Conservation (phyloP, 1,139 yeast species). For the Lodderomyces jiufengensis region DNA sequence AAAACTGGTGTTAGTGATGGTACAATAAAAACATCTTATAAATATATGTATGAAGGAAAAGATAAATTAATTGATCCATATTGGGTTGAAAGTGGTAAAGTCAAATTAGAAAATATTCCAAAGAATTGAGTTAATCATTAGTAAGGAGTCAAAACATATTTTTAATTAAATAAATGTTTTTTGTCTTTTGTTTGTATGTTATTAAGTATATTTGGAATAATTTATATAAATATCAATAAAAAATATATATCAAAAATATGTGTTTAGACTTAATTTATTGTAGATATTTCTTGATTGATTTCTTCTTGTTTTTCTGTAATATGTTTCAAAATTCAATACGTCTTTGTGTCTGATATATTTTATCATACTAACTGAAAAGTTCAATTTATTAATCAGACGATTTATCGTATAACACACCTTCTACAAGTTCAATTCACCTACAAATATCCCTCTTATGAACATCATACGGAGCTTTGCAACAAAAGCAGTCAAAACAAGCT, state of each 20-base stretch:
- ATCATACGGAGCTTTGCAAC: slow-evolving; percentile 10
- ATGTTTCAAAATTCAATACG: too few relatives aligned
- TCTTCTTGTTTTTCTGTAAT: too few relatives aligned
- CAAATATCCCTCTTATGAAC: slow-evolving; percentile 2
- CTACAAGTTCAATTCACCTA: too few relatives aligned
- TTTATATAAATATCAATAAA: not conserved
- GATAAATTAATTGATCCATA: slow-evolving; percentile 75
- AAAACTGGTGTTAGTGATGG: slow-evolving; percentile 98
- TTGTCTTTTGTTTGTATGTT: not conserved
- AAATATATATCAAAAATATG: not conserved
- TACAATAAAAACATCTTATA: slow-evolving; percentile 89
- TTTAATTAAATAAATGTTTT: too few relatives aligned
- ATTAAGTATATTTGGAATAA: not conserved
- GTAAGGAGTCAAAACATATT: too few relatives aligned
- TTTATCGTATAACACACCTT: too few relatives aligned
- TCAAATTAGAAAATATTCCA: slow-evolving; percentile 60
- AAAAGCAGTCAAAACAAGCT: slow-evolving; percentile 15
- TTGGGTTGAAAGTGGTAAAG: slow-evolving; percentile 73
- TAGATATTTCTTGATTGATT: too few relatives aligned
- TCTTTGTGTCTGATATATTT: too few relatives aligned
- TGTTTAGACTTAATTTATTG: too few relatives aligned
- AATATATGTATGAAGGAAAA: slow-evolving; percentile 70
- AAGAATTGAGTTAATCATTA: slow-evolving; percentile 24
- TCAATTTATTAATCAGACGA: too few relatives aligned
- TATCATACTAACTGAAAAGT: too few relatives aligned